Evolutionary conservation across 345 rosid genomes (phyloP), one percentile per base, ranked within the genome.

Genomic region (Pelargonium nanum): DNA sequence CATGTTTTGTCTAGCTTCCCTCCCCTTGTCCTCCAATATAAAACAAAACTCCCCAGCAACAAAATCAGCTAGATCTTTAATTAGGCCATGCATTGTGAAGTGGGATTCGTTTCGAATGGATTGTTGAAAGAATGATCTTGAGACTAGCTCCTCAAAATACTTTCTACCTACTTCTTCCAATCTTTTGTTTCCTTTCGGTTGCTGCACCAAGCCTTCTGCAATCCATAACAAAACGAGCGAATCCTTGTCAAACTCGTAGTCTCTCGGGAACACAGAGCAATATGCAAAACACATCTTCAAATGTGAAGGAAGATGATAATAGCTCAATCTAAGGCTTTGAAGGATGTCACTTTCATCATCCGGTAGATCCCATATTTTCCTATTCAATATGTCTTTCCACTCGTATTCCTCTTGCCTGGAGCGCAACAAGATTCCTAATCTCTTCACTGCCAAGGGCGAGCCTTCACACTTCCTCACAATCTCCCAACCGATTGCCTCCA

Each of bases 61-160:
- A 5, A 30, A 63, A 30, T 66, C n/a, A 30, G 74, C 72, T 26
- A 70, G 55, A 26, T 70, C 66, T 55, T 62, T 48, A 17, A 72
- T 64, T 23, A 68, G 72, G 61, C 68, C 72, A 60, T 77, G 80
- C 75, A 77, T 77, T 50, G 63, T 51, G 25, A 58, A 74, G 8
- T 15, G 20, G 1, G 64, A 60, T 40, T 17, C n/a, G 17, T 67
- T 22, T 0, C 5, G 21, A 26, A 53, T 50, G 24, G 75, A 77
- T 60, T 21, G 58, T 45, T 74, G 74, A 58, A 78, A 72, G 44
- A 78, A 68, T 10, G 74, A 74, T 58, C 72, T 75, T 22, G 73
- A 55, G 12, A 57, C 4, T 40, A 70, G 60, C 4, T 66, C 62
- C 8, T 25, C 48, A 56, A 73, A 77, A 51, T 70, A 53, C 56